Base-by-base conservation (phyloP, 345 rosid genomes). In the Citrus australasica region DNA sequence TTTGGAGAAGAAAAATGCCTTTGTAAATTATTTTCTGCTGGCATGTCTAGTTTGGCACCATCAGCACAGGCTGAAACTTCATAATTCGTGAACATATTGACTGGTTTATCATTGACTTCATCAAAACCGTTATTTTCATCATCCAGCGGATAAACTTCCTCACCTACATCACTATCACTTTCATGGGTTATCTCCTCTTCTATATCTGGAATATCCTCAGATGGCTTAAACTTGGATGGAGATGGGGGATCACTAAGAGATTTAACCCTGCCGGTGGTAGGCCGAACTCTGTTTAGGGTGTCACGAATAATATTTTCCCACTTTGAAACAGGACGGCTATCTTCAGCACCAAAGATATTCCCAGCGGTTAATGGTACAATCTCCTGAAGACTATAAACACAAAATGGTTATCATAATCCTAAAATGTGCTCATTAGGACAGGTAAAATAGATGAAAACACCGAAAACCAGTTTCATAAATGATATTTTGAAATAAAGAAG, bases 281-380 rank as follows among this genome's bases (percentile, higher is more conserved):
- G 92, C 75, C 81, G 86, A 75, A 90, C 83, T 86, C 92, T 83
- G 78, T 88, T 86, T 60, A 95, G 86, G 59, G 95, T 84, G 35
- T 88, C 91, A 61, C 98, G 96, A 62, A 95, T 88, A 48, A 91
- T 87, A 79, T 88, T 92, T 87, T 93, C 99, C 99, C 98, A 93
- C 83, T 83, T 90, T 17, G 87, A 82, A 77, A 91, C 93, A 0
- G 99, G 94, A 67, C 94, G 88, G 72, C 76, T 87, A 82, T 95
- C 99, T 91, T 95, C 98, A 35, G 97, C 91, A 58, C 99, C 99
- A 72, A 95, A 93, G 56, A 95, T 89, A 80, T 95, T 95, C 68
- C 97, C 99, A 71, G 99, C 94, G 83, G 89, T 95, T 66, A 95
- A 87, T 27, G 99, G 98, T 62, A 95, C 97, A 61, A 95, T 92